Evolutionary conservation across 1,284 basidiomycete genomes (phyloP).

Genomic region (Athelia psychrophila): DNA sequence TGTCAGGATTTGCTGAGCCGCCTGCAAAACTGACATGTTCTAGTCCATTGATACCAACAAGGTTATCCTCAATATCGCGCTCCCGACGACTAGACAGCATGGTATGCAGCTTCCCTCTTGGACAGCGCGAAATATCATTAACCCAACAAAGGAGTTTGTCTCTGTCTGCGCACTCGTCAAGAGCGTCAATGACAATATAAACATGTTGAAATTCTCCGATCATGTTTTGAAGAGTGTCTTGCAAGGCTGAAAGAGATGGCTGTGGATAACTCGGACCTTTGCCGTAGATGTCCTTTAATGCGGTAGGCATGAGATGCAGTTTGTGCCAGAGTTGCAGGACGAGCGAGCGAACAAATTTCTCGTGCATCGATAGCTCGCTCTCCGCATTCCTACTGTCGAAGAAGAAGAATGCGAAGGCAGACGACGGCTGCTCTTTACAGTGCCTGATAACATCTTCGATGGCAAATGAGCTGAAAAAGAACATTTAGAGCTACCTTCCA

Average conservation of each 20-base stretch:
- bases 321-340: not conserved
- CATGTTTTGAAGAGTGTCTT: not conserved
- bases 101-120: not conserved
- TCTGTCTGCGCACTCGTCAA: not conserved
- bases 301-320: not conserved
- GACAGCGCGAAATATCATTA: not conserved
- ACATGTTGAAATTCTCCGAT: not conserved
- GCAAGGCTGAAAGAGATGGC: not conserved
- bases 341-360: not conserved
- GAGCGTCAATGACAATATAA: constrained; percentile 1
- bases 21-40: not conserved
- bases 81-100: not conserved
- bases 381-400: not conserved
- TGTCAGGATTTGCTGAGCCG: not conserved
- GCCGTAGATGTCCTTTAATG: not conserved
- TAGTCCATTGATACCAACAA: not conserved
- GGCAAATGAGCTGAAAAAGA: not conserved
- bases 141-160: not conserved
- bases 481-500: not conserved
- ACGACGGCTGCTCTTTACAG: not conserved
- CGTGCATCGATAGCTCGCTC: not conserved
- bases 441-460: not conserved
- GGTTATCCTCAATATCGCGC: not conserved
- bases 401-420: not conserved
- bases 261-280: not conserved